These are phyloP conservation scores for Candida namnaoensis DNA, from an alignment of 805 yeast species.

Conservation along the genomic window DNA sequence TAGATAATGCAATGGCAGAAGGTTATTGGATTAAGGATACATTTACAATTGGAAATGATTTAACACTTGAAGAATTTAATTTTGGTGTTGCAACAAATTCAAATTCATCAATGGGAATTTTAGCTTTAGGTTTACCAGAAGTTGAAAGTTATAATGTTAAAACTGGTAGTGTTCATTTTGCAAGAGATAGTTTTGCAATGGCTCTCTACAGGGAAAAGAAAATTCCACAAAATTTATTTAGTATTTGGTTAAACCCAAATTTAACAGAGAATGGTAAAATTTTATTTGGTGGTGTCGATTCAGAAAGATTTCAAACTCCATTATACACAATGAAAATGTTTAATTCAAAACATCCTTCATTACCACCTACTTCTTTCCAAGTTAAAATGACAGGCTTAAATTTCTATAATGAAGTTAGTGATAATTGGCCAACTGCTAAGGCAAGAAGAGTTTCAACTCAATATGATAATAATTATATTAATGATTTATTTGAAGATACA, in stretches of 20 bases:
- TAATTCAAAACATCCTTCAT: not conserved
- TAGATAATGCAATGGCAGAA: constrained; percentile 36
- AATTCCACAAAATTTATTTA: constrained; percentile 9
- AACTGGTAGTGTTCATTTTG: not conserved
- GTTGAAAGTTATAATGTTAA: not conserved
- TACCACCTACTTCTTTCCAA: constrained; percentile 7
- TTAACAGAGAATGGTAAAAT: constrained; percentile 11
- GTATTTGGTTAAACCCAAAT: constrained; percentile 10
- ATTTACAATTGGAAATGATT: constrained; percentile 8
- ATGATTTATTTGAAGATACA: no score
- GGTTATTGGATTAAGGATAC: constrained; percentile 44
- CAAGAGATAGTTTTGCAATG: constrained; percentile 5
- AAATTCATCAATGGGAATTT: constrained; percentile 28
- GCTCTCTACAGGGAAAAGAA: constrained; percentile 2
- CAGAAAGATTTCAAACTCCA: constrained; percentile 25
- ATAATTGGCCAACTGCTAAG: no score
- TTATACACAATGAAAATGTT: constrained; percentile 24
- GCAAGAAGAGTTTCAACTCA: no score
- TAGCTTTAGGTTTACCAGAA: constrained; percentile 29
- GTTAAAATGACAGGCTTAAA: constrained; percentile 6
- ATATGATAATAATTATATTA: no score
- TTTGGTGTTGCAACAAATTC: constrained; percentile 24
- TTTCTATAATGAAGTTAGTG: not conserved
- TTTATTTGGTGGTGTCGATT: constrained; percentile 32
- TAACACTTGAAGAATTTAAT: constrained; percentile 23